Conservation (phyloP, 805 yeast species). For the Zygosaccharomyces pseudorouxii region DNA sequence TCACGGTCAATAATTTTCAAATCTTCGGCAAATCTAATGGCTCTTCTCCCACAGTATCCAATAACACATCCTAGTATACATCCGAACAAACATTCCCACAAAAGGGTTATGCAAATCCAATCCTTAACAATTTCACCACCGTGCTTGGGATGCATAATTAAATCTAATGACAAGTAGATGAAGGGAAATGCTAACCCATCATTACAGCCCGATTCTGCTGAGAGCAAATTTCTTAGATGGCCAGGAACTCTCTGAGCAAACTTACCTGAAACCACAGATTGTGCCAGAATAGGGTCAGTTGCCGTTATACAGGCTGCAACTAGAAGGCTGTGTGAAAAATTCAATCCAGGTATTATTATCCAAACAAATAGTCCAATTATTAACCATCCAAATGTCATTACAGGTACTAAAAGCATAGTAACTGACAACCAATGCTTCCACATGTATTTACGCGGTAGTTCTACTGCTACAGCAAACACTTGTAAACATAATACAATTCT, state of each 20-base stretch:
- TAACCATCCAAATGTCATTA: slow-evolving; percentile 89
- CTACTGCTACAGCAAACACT: slow-evolving; percentile 92
- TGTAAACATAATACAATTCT: slow-evolving; percentile 80
- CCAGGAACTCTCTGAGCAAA: slow-evolving; percentile 90
- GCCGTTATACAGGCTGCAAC: slow-evolving; percentile 90
- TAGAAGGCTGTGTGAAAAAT: slow-evolving; percentile 65
- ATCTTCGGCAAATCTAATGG: slow-evolving; percentile 69
- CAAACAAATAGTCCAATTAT: slow-evolving; percentile 75
- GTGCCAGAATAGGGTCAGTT: slow-evolving; percentile 91
- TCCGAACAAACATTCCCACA: slow-evolving; percentile 82
- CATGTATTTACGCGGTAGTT: slow-evolving; percentile 86
- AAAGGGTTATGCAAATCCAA: slow-evolving; percentile 70
- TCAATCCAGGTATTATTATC: slow-evolving; percentile 66
- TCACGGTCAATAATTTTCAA: slow-evolving; percentile 76
- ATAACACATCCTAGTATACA: slow-evolving; percentile 65
- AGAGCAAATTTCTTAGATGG: slow-evolving; percentile 75
- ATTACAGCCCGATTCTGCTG: slow-evolving; percentile 85
- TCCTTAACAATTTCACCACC: slow-evolving; percentile 67
- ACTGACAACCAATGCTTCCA: slow-evolving; percentile 77
- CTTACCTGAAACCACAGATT: slow-evolving; percentile 89
- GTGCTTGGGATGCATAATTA: slow-evolving; percentile 62
- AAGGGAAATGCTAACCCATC: slow-evolving; percentile 97
- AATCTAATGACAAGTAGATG: slow-evolving; percentile 62
- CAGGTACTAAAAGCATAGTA: slow-evolving; percentile 68
- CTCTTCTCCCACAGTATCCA: slow-evolving; percentile 66